Percentiles rank a stretch among this genome's conserved stretches.
phyloP scores from a whole-genome alignment of 2,329 filamentous ascomycete species.

The Neopestalotiopsis sp. region DNA sequence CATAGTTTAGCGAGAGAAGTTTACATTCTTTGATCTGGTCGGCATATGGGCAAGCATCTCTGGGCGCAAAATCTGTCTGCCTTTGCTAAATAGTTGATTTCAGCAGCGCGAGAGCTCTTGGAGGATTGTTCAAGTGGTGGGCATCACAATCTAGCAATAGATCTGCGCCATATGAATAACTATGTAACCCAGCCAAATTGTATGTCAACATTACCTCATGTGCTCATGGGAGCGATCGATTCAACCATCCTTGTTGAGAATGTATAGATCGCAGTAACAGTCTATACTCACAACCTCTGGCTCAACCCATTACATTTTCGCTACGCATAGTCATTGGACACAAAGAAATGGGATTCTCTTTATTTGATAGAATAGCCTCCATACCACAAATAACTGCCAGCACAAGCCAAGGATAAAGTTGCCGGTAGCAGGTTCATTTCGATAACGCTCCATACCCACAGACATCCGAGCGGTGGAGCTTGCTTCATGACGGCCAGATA shows the following conservation, averaged over 20 bases:
- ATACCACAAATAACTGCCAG: slow-evolving; percentile 51
- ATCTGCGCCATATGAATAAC: neutral
- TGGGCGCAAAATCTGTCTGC: neutral
- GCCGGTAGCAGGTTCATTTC: slow-evolving; percentile 79
- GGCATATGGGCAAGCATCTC: neutral
- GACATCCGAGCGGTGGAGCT: slow-evolving; percentile 83
- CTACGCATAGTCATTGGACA: neutral
- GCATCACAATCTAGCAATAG: neutral
- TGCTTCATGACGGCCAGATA: slow-evolving; percentile 93
- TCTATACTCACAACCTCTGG: too few relatives aligned
- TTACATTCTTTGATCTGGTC: neutral
- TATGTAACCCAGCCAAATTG: too few relatives aligned
- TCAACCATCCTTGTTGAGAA: too few relatives aligned
- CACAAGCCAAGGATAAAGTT: slow-evolving; percentile 55
- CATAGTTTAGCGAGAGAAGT: neutral
- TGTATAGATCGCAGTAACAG: too few relatives aligned
- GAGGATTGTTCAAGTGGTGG: neutral
- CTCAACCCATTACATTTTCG: too few relatives aligned
- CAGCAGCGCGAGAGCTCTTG: neutral
- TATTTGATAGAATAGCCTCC: slow-evolving; percentile 53
- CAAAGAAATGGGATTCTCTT: neutral
- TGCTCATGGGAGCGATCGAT: too few relatives aligned
- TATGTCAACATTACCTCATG: too few relatives aligned
- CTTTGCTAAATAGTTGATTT: neutral
- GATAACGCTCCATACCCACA: slow-evolving; percentile 93